A percentile compares a stretch with the other conserved stretches of the same genome.
These are phyloP conservation scores for Cyclostephanos tholiformis DNA, from an alignment of 108 stramenopile species.

Conservation along the genomic window DNA sequence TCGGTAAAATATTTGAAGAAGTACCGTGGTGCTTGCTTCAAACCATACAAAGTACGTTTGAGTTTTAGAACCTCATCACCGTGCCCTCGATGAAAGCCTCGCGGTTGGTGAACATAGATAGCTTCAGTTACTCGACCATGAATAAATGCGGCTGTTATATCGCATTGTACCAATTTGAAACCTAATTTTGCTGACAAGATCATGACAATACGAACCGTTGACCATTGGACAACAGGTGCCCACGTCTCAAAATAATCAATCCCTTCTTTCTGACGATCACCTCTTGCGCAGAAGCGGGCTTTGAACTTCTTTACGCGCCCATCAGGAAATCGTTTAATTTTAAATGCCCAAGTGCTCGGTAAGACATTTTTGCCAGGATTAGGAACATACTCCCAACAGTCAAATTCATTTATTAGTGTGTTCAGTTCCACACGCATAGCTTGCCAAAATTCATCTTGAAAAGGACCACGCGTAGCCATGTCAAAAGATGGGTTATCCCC, in stretches of 20 bases:
- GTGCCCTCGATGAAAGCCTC: background rate
- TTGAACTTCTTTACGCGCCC: too few species aligned
- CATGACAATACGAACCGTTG: background rate
- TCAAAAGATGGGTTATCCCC: too few species aligned
- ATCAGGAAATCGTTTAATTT: too few species aligned
- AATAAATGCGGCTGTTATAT: background rate
- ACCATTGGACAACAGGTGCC: too few species aligned
- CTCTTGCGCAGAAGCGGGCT: background rate
- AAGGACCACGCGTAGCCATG: too few species aligned
- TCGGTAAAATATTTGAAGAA: too few species aligned
- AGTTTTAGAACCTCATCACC: background rate
- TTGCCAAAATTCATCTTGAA: too few species aligned
- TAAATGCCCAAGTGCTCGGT: background rate
- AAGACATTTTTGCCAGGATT: too few species aligned
- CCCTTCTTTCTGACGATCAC: background rate
- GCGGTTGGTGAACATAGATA: constrained; percentile 1
- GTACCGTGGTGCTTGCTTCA: background rate
- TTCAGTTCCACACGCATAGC: too few species aligned
- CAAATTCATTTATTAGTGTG: too few species aligned
- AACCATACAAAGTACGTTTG: background rate
- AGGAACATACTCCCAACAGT: background rate
- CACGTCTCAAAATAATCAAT: background rate
- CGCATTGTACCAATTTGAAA: too few species aligned
- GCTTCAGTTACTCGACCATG: background rate
- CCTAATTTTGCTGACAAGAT: background rate